Conservation (phyloP, 495 filamentous ascomycete species). For the Tuber indicum region DNA sequence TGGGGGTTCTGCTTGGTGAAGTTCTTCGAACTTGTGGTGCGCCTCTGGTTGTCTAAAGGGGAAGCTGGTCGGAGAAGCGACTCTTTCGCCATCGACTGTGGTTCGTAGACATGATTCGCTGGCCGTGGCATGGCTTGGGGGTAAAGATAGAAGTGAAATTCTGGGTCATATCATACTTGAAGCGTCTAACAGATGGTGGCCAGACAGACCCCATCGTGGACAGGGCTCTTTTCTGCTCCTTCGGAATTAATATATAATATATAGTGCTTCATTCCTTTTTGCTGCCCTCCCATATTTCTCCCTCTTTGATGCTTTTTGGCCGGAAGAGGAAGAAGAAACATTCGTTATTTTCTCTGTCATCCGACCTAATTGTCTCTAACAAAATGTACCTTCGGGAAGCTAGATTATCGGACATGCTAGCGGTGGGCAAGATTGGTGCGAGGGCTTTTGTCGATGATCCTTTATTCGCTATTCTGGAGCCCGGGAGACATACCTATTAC, state of each 20-base stretch:
- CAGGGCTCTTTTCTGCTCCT: neutral
- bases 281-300: neutral
- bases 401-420: conserved; percentile 18
- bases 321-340: neutral
- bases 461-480: conserved; percentile 20
- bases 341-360: neutral
- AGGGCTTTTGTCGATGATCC: conserved; percentile 13
- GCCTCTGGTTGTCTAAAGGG: neutral
- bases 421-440: conserved; percentile 16
- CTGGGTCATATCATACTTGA: neutral
- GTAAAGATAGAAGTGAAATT: neutral
- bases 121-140: neutral
- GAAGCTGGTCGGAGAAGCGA: neutral
- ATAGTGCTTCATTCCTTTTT: conserved; percentile 12
- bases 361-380: neutral
- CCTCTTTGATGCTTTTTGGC: neutral
- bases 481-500: conserved; percentile 15
- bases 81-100: neutral
- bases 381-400: conserved; percentile 24
- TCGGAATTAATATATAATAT: neutral
- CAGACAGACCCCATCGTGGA: neutral
- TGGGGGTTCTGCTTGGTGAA: neutral
- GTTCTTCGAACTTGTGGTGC: neutral
- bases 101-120: neutral
- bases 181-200: neutral